phyloP scores from a whole-genome alignment of 2,329 filamentous ascomycete species.

The Colletotrichum sp. region DNA sequence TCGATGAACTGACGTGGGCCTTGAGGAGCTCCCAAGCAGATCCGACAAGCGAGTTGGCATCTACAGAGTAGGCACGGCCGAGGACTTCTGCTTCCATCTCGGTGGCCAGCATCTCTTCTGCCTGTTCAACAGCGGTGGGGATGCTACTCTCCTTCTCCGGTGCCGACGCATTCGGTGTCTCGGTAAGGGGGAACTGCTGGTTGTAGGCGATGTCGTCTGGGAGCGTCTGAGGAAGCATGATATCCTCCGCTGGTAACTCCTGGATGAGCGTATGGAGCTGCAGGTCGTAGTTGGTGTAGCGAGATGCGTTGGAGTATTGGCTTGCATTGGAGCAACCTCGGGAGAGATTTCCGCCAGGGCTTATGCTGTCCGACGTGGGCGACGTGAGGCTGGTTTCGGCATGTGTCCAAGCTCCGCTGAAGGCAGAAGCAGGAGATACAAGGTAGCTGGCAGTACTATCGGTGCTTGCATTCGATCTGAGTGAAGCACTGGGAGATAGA shows the following conservation, averaged over 20 bases:
- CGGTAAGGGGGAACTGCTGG: slow-evolving; percentile 40
- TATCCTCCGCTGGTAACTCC: slow-evolving; percentile 50
- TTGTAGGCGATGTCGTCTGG: slow-evolving; percentile 34
- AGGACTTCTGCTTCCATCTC: neutral
- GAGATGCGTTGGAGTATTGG: slow-evolving; percentile 26
- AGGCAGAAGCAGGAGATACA: slow-evolving; percentile 54
- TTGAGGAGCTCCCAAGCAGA: slow-evolving; percentile 51
- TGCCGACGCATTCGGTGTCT: slow-evolving; percentile 35
- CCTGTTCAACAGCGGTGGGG: slow-evolving; percentile 34
- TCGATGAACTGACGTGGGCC: slow-evolving; percentile 50
- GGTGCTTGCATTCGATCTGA: slow-evolving; percentile 49
- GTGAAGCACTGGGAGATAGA: slow-evolving; percentile 52
- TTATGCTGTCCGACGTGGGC: slow-evolving; percentile 45
- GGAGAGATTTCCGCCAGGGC: slow-evolving; percentile 34
- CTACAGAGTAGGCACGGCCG: slow-evolving; percentile 29
- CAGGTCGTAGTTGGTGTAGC: slow-evolving; percentile 22
- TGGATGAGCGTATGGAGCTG: slow-evolving; percentile 35
- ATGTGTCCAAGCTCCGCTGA: slow-evolving; percentile 46
- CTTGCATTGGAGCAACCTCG: slow-evolving; percentile 26
- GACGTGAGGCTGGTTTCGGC: slow-evolving; percentile 51
- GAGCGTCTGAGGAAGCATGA: slow-evolving; percentile 32
- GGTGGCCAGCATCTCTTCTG: neutral
- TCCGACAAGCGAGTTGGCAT: slow-evolving; percentile 43
- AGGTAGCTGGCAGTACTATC: slow-evolving; percentile 43
- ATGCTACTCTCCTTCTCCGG: slow-evolving; percentile 42